phyloP scores from a whole-genome alignment of 1,284 basidiomycete genomes.

The Melampsora americana region DNA sequence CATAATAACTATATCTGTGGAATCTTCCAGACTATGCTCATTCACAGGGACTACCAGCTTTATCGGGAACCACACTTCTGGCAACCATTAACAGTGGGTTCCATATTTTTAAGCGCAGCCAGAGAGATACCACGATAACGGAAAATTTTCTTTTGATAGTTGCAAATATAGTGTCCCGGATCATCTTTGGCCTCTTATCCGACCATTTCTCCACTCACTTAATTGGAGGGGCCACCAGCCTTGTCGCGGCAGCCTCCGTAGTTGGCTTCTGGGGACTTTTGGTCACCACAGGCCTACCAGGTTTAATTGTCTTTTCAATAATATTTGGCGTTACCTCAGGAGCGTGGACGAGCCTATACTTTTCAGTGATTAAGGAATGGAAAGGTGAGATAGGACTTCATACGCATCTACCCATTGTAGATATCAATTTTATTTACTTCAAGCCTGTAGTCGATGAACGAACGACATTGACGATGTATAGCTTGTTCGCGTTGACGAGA shows the following conservation, averaged over 20 bases:
- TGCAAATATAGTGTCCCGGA: constrained; percentile 32
- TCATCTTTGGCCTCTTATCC: constrained; percentile 31
- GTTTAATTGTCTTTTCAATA: constrained; percentile 22
- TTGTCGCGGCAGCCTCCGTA: constrained; percentile 12
- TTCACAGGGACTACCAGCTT: not conserved
- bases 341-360: constrained; percentile 39
- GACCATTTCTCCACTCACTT: constrained; percentile 38
- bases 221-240: constrained; percentile 27
- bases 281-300: constrained; percentile 5
- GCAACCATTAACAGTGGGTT: not conserved
- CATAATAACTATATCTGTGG: not conserved
- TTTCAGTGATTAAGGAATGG: constrained; percentile 25
- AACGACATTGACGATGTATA: constrained; percentile 54
- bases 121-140: not conserved
- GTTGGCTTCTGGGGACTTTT: constrained; percentile 35
- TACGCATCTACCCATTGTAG: not conserved
- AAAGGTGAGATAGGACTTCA: constrained; percentile 2
- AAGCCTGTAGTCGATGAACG: constrained; percentile 18
- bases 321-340: constrained; percentile 36
- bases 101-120: not conserved
- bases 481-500: constrained; percentile 55
- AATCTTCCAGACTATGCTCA: not conserved
- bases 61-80: not conserved
- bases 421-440: not conserved
- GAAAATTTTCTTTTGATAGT: not conserved